Evolutionary conservation across 352 stramenopile genomes (phyloP).

Genomic region (Pythium rishiriense): DNA sequence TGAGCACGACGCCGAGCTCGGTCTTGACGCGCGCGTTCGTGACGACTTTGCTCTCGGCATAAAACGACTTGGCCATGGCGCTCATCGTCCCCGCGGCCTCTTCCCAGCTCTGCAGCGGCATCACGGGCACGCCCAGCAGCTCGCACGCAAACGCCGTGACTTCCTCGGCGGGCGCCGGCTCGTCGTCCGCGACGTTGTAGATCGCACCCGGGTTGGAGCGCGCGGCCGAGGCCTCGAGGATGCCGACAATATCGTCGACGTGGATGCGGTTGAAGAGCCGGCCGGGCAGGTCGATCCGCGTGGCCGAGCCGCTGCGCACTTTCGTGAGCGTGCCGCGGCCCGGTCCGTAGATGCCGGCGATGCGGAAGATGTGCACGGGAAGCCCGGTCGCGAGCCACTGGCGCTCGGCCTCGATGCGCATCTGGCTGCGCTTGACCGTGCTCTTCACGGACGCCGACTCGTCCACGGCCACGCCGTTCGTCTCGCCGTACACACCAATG

Average conservation of each 20-base stretch:
- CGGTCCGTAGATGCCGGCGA: conserved; percentile 92
- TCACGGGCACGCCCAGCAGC: conserved; percentile 52
- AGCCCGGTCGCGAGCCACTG: conserved; percentile 73
- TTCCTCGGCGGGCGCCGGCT: conserved; percentile 76
- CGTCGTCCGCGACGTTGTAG: conserved; percentile 91
- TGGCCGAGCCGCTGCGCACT: conserved; percentile 63
- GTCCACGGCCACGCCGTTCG: conserved; percentile 76
- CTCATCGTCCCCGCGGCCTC: conserved; percentile 77
- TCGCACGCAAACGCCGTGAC: conserved; percentile 81
- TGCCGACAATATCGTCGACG: conserved; percentile 88
- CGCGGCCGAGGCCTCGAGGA: conserved; percentile 70
- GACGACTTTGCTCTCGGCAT: conserved; percentile 82
- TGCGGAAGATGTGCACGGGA: conserved; percentile 85
- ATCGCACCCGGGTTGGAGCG: conserved; percentile 61
- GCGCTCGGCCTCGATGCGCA: conserved; percentile 75
- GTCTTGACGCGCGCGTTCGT: conserved; percentile 71
- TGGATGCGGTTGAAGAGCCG: conserved; percentile 89
- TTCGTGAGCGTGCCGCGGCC: conserved; percentile 80
- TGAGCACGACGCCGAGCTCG: conserved; percentile 68
- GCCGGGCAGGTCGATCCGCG: conserved; percentile 70
- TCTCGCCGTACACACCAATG: conserved; percentile 94
- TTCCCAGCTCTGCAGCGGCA: conserved; percentile 65
- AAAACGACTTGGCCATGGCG: conserved; percentile 87
- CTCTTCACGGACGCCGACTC: conserved; percentile 80
- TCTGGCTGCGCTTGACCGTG: conserved; percentile 58